phyloP scores from a whole-genome alignment of 2,329 filamentous ascomycete species.

The Arachnopeziza araneosa region DNA sequence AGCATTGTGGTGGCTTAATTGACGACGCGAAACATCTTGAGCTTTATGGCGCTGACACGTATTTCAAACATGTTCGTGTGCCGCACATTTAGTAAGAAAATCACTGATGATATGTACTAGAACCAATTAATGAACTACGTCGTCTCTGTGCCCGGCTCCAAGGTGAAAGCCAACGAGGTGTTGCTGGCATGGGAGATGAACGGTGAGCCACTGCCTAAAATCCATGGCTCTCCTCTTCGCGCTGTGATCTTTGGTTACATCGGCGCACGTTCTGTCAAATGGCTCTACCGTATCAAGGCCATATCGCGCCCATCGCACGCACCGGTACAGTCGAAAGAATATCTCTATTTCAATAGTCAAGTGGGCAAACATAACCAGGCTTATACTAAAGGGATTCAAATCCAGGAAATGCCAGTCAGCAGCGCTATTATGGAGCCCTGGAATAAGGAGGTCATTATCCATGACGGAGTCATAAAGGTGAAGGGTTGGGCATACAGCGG shows the following conservation, averaged over 20 bases:
- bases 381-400: conserved; percentile 65
- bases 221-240: conserved; percentile 61
- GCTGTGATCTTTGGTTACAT: conserved; percentile 60
- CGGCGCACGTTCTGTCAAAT: conserved; percentile 63
- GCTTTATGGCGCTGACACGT: conserved; percentile 65
- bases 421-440: conserved; percentile 58
- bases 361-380: conserved; percentile 63
- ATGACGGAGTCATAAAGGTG: conserved; percentile 32
- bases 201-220: conserved; percentile 52
- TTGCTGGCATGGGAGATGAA: conserved; percentile 66
- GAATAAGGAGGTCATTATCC: conserved; percentile 23
- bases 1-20: conserved; percentile 59
- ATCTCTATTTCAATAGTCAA: conserved; percentile 61
- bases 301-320: conserved; percentile 50
- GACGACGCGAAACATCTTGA: conserved; percentile 56
- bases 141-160: conserved; percentile 61
- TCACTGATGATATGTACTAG: not conserved
- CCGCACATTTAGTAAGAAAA: not conserved
- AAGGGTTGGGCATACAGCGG: conserved; percentile 64
- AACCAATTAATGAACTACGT: conserved; percentile 60
- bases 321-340: conserved; percentile 61
- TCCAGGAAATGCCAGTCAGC: conserved; percentile 59
- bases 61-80: conserved; percentile 55
- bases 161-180: conserved; percentile 62
- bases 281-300: conserved; percentile 59